Evolutionary conservation across 75 land plant genomes (phyloP).

Genomic region (Sequoiadendron giganteum): DNA sequence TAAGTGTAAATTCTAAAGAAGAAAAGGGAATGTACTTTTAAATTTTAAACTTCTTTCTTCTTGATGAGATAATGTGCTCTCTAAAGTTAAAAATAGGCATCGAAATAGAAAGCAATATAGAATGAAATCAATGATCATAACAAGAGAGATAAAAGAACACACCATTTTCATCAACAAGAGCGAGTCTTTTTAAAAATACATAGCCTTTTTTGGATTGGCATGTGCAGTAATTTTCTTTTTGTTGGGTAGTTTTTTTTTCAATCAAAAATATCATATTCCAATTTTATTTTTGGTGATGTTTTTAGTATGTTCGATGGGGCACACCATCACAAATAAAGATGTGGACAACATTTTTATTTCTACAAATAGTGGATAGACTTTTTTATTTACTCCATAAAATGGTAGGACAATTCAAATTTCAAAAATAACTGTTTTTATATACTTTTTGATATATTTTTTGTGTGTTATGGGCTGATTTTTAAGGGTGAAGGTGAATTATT

Average conservation of each 20-base stretch:
- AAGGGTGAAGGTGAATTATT: too few species aligned
- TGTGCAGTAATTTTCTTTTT: neutral
- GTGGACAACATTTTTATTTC: slow-evolving; percentile 90
- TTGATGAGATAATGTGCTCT: slow-evolving; percentile 56
- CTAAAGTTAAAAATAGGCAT: slow-evolving; percentile 88
- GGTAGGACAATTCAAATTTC: neutral
- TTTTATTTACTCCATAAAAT: neutral
- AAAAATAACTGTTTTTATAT: neutral
- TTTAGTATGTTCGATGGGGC: slow-evolving; percentile 72
- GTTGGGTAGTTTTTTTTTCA: neutral
- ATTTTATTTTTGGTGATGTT: neutral
- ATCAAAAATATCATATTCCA: too few species aligned
- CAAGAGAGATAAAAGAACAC: slow-evolving; percentile 93
- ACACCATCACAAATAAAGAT: slow-evolving; percentile 97
- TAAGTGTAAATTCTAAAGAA: slow-evolving; percentile 62
- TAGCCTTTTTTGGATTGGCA: too few species aligned
- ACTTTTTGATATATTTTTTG: too few species aligned
- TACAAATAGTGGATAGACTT: slow-evolving; percentile 63
- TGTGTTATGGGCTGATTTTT: too few species aligned
- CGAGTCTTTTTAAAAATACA: slow-evolving; percentile 55
- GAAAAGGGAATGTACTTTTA: slow-evolving; percentile 92
- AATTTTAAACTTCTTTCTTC: slow-evolving; percentile 65
- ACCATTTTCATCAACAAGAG: slow-evolving; percentile 77
- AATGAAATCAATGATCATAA: slow-evolving; percentile 83
- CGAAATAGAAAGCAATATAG: slow-evolving; percentile 69